phyloP scores from a whole-genome alignment of 2,329 filamentous ascomycete genomes.

The Exophiala bonariae region DNA sequence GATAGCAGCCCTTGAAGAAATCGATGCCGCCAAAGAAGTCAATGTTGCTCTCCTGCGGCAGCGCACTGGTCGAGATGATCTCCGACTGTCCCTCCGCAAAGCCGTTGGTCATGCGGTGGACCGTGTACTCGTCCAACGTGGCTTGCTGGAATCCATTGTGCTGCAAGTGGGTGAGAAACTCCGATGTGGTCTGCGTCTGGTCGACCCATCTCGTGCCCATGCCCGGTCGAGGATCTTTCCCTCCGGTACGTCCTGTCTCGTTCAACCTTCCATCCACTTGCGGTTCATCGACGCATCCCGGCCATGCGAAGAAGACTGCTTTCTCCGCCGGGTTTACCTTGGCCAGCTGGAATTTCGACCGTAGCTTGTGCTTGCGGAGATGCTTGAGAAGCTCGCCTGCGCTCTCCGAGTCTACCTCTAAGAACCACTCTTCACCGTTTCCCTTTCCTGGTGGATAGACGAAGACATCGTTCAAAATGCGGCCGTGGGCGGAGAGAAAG shows the following conservation, averaged over 20 bases:
- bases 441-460: conserved; percentile 63
- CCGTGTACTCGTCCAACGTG: conserved; percentile 62
- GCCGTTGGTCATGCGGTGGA: conserved; percentile 76
- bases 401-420: conserved; percentile 78
- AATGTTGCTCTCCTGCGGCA: conserved; percentile 88
- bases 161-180: conserved; percentile 21
- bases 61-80: conserved; percentile 66
- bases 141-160: conserved; percentile 9
- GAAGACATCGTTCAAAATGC: conserved; percentile 86
- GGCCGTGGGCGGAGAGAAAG: conserved; percentile 82
- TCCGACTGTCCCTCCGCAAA: conserved; percentile 84
- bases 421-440: conserved; percentile 60
- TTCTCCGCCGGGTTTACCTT: conserved; percentile 64
- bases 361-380: conserved; percentile 80
- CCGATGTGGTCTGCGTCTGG: conserved; percentile 5
- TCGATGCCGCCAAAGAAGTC: conserved; percentile 84
- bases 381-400: conserved; percentile 65
- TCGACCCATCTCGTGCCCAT: conserved; percentile 22
- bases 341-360: conserved; percentile 73
- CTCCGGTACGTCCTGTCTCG: conserved; percentile 8
- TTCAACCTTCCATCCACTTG: neutral
- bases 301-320: conserved; percentile 26
- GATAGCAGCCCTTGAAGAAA: conserved; percentile 94
- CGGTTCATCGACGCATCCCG: conserved; percentile 2
- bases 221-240: conserved; percentile 21